These are phyloP conservation scores for Globisporangium splendens DNA, from an alignment of 352 stramenopile genomes.

Conservation along the genomic window DNA sequence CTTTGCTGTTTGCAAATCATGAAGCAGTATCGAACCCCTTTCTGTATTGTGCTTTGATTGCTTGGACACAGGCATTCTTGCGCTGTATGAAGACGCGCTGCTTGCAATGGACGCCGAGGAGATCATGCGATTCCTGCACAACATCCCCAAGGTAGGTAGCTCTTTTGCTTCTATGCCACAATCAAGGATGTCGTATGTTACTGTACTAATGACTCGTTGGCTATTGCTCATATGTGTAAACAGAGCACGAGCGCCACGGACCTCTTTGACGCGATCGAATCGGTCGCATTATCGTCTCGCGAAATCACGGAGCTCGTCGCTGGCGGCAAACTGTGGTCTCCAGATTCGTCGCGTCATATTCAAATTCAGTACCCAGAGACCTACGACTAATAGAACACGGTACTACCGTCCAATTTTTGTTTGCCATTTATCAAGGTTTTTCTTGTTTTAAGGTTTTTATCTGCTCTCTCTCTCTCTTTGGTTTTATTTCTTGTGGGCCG, in stretches of 20 bases:
- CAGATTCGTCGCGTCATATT: constrained; percentile 55
- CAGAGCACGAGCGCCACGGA: constrained; percentile 51
- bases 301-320: constrained; percentile 70
- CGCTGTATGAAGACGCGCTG: constrained; percentile 66
- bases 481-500: neutral
- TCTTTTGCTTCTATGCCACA: too few species aligned
- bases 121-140: constrained; percentile 79
- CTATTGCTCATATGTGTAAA: constrained; percentile 1
- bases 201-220: neutral
- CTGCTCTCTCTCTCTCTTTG: too few species aligned
- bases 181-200: neutral
- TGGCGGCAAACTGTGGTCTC: constrained; percentile 72
- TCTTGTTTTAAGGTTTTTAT: constrained; percentile 5
- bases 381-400: constrained; percentile 47
- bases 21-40: neutral
- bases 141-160: constrained; percentile 50
- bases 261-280: constrained; percentile 64
- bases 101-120: constrained; percentile 71
- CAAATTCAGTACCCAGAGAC: constrained; percentile 72
- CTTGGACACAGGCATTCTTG: constrained; percentile 45
- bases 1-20: too few species aligned
- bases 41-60: neutral
- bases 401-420: neutral
- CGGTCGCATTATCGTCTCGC: constrained; percentile 58
- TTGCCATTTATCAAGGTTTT: constrained; percentile 4